Evolutionary conservation across 352 stramenopile genomes (phyloP), one percentile per base, ranked within the genome.

Genomic region (Globisporangium nodosum): DNA sequence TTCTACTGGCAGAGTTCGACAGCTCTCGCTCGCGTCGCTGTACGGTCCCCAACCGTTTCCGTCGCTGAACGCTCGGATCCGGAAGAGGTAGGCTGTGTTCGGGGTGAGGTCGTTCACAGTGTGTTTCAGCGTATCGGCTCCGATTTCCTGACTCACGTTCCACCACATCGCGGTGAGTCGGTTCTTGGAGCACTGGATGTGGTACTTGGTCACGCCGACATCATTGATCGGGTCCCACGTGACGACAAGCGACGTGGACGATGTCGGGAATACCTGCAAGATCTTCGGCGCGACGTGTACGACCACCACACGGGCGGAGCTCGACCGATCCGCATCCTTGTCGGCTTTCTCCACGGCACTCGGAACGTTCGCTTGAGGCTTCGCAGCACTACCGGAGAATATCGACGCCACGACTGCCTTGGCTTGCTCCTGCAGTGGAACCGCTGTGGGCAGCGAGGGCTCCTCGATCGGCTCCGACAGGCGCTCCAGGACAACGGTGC

Each of bases 111-210:
- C 76, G 11, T 64, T 64, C 13, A 96, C 60, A 1, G 70, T 76
- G 37, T 72, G 81, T 50, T 79, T 80, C 3, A 82, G 67, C 24
- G 70, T 90, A 21, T 89, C 69, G 1, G 60, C 64, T 3, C 52
- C 54, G 42, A 96, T 74, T 21, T 93, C 83, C 16, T 86, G 68
- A 50, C 88, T 91, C 1, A 84, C 66, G 27, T 69, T 92, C 75
- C 76, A 85, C 86, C 86, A 94, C 65, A 92, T 87, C 7, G 82
- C 78, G 6, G 84, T 74, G 24, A 94, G 61, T 4, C 81, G 73
- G 51, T 94, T 90, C 63, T 91, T 92, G 0, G 72, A 69, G 49
- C 87, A 94, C 61, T 96, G 86, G 45, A 96, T 74, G 39, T 92
- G 80, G 63, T 93, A 93, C 59, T 81, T 88, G 0, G 63, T 70